These are phyloP conservation scores for Picea abies DNA, from an alignment of 83 land plant species.

Conservation along the genomic window DNA sequence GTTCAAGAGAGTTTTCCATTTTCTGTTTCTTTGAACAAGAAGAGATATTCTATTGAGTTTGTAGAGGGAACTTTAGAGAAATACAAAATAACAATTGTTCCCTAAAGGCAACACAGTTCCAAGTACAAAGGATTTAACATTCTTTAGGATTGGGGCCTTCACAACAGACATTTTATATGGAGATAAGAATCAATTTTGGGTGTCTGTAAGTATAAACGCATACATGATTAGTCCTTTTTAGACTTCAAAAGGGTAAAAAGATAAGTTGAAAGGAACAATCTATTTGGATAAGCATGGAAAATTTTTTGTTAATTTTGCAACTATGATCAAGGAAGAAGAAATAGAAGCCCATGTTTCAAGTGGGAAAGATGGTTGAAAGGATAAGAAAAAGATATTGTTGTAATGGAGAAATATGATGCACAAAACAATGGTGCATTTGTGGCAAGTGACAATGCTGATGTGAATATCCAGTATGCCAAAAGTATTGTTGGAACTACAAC, in stretches of 20 bases:
- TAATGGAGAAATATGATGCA: slow-evolving; percentile 24
- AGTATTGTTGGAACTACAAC: background rate
- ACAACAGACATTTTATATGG: slow-evolving; percentile 69
- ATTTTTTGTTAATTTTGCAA: no score
- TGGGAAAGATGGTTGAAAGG: background rate
- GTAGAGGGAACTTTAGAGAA: slow-evolving; percentile 39
- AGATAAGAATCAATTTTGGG: slow-evolving; percentile 42
- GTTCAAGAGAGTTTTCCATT: slow-evolving; percentile 89
- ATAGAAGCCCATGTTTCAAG: slow-evolving; percentile 15
- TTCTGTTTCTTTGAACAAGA: slow-evolving; percentile 72
- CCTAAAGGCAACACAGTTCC: slow-evolving; percentile 80
- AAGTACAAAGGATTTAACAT: slow-evolving; percentile 67
- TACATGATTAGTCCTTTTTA: slow-evolving; percentile 87
- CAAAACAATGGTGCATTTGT: slow-evolving; percentile 14
- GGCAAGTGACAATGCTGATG: background rate
- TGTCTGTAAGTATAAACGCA: slow-evolving; percentile 62
- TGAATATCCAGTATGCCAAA: slow-evolving; percentile 58
- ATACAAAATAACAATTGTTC: slow-evolving; percentile 49
- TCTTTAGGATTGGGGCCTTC: slow-evolving; percentile 61
- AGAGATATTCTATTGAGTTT: slow-evolving; percentile 60
- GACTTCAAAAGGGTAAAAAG: slow-evolving; percentile 45
- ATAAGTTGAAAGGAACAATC: slow-evolving; percentile 80
- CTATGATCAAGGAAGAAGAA: slow-evolving; percentile 24
- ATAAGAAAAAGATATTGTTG: slow-evolving; percentile 1
- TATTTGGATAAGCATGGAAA: slow-evolving; percentile 79